Conservation (phyloP, 768 basidiomycete genomes). For the Lentinula aciculospora region DNA sequence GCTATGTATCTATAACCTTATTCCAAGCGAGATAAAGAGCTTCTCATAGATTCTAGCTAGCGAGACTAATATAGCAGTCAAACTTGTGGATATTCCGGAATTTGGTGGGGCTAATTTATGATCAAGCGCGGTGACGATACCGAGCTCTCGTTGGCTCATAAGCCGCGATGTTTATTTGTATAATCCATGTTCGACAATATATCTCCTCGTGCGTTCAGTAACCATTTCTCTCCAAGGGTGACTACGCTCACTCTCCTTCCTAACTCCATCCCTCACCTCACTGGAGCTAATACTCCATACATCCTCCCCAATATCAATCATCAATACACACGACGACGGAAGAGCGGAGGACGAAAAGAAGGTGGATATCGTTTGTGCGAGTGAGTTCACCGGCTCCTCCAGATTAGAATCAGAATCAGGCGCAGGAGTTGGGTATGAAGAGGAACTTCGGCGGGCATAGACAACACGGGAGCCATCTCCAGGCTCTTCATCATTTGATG, state of each 20-base stretch:
- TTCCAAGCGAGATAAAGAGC: too few species aligned
- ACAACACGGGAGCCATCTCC: constrained; percentile 59
- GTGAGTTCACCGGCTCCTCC: constrained; percentile 14
- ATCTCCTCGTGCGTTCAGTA: constrained; percentile 38
- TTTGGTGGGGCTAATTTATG: too few species aligned
- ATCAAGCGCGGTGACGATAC: too few species aligned
- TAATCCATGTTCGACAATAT: constrained; percentile 42
- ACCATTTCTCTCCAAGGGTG: constrained; percentile 43
- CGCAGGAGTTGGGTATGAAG: constrained; percentile 4
- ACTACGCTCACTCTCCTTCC: constrained; percentile 15
- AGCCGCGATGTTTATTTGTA: constrained; percentile 31
- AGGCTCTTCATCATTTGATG: constrained; percentile 9
- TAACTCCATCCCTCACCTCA: constrained; percentile 46
- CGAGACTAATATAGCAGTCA: too few species aligned
- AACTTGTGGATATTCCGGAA: too few species aligned
- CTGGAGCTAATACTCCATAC: constrained; percentile 67
- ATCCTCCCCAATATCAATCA: constrained; percentile 57
- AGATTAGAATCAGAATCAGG: background rate
- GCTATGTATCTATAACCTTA: too few species aligned
- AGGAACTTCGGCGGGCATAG: constrained; percentile 50
- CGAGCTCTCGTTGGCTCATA: too few species aligned
- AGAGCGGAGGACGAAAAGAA: constrained; percentile 45
- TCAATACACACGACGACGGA: constrained; percentile 39
- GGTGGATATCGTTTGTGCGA: constrained; percentile 21
- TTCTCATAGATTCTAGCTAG: too few species aligned